These are phyloP conservation scores for Melanogaster broomeanus DNA, from an alignment of 768 basidiomycete genomes.

Conservation along the genomic window DNA sequence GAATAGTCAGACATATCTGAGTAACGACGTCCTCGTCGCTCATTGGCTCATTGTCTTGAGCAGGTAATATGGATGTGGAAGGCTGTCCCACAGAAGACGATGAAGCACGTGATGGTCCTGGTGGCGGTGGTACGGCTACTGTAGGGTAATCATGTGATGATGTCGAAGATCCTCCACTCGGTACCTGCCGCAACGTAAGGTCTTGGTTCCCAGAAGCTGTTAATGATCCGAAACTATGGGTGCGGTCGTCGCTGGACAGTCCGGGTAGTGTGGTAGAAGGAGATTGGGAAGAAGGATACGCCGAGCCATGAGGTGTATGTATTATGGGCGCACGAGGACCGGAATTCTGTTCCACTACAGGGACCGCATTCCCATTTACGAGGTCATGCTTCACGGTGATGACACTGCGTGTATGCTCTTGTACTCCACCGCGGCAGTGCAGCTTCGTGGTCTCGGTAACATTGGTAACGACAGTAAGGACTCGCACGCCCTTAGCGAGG, in stretches of 20 bases:
- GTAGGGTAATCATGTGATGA: constrained; percentile 14
- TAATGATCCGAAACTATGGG: constrained; percentile 17
- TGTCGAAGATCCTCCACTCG: constrained; percentile 17
- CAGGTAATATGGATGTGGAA: constrained; percentile 4
- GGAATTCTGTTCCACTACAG: constrained; percentile 18
- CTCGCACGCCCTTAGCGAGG: constrained; percentile 77
- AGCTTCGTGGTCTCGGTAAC: constrained; percentile 77
- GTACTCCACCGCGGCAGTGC: constrained; percentile 50
- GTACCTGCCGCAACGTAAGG: constrained; percentile 10
- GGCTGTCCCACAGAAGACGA: constrained; percentile 7
- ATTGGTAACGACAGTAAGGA: constrained; percentile 64
- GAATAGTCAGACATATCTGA: constrained; percentile 60
- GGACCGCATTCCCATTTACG: constrained; percentile 53
- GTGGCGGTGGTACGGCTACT: background rate
- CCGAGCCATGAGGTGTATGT: background rate
- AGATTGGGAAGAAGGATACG: constrained; percentile 12
- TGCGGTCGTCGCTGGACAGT: constrained; percentile 14
- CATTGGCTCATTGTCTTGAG: constrained; percentile 21
- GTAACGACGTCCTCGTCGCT: constrained; percentile 56
- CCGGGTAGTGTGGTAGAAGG: constrained; percentile 10
- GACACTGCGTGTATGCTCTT: constrained; percentile 63
- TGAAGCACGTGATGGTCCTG: background rate
- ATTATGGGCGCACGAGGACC: background rate
- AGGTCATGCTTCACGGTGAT: constrained; percentile 71
- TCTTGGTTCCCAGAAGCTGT: constrained; percentile 7